These are phyloP conservation scores for Cinnamomum chago DNA, from an alignment of 164 flowering plant species.

Conservation along the genomic window DNA sequence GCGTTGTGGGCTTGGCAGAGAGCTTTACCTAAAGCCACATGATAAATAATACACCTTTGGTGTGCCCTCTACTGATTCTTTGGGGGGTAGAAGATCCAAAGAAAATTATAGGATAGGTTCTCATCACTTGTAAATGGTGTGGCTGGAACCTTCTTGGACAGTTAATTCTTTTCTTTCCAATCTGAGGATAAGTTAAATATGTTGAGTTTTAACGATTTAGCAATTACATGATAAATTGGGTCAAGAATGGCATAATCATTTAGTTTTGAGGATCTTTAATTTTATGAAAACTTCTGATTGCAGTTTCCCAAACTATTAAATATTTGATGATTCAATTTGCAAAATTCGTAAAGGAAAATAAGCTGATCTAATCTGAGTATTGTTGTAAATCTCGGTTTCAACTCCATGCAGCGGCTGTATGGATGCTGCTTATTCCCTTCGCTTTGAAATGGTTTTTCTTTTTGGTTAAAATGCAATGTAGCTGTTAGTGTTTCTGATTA, in stretches of 20 bases:
- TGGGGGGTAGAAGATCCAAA: too few species aligned
- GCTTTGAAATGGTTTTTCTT: not conserved
- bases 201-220: not conserved
- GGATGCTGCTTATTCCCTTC: not conserved
- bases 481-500: not conserved
- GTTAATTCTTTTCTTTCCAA: not conserved
- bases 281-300: not conserved
- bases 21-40: too few species aligned
- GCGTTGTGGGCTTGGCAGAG: too few species aligned
- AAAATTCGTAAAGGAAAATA: not conserved
- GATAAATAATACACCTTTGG: too few species aligned
- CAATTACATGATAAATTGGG: not conserved
- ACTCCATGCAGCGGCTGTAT: not conserved
- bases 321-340: not conserved
- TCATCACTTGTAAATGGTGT: not conserved
- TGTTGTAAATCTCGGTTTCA: not conserved
- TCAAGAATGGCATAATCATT: not conserved
- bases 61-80: too few species aligned
- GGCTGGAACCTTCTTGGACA: not conserved
- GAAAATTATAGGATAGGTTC: not conserved
- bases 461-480: too few species aligned
- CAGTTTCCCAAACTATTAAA: not conserved
- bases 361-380: not conserved
- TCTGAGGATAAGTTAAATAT: not conserved
- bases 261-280: not conserved